Percentiles rank a stretch among this genome's conserved stretches.
Evolutionary conservation across 2,329 filamentous ascomycete genomes (phyloP).

Genomic region (Eutypa lata): DNA sequence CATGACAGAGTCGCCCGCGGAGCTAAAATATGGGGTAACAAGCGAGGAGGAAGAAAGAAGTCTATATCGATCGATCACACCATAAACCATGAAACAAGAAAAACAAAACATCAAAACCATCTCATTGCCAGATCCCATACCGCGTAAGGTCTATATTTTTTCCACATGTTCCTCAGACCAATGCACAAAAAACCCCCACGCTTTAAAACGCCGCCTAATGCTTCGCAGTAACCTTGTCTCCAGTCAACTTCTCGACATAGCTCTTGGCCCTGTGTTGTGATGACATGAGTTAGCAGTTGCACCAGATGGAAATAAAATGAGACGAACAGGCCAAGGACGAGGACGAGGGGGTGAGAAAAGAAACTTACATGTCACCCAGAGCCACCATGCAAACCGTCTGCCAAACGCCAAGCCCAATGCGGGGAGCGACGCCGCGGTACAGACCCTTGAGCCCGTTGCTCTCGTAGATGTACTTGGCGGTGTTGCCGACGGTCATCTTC

Average conservation of each 20-base stretch:
- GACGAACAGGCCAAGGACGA: no score
- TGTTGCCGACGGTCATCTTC: conserved; percentile 96
- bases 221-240: conserved; percentile 63
- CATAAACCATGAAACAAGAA: no score
- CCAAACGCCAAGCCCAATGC: conserved; percentile 95
- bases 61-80: no score
- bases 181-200: neutral
- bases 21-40: no score
- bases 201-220: conserved; percentile 53
- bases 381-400: conserved; percentile 99
- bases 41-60: no score
- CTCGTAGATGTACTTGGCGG: conserved; percentile 81
- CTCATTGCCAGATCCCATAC: no score
- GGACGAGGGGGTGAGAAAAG: conserved; percentile 4
- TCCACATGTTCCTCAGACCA: no score
- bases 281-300: conserved; percentile 20
- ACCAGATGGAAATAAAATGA: conserved; percentile 1
- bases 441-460: conserved; percentile 86
- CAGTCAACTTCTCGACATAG: conserved; percentile 65
- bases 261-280: conserved; percentile 55
- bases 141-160: no score
- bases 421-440: conserved; percentile 91
- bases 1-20: no score
- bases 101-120: no score
- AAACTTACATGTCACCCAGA: conserved; percentile 88